Evolutionary conservation across 78 protist genomes (phyloP).

Genomic region (Parvularia atlantis): DNA sequence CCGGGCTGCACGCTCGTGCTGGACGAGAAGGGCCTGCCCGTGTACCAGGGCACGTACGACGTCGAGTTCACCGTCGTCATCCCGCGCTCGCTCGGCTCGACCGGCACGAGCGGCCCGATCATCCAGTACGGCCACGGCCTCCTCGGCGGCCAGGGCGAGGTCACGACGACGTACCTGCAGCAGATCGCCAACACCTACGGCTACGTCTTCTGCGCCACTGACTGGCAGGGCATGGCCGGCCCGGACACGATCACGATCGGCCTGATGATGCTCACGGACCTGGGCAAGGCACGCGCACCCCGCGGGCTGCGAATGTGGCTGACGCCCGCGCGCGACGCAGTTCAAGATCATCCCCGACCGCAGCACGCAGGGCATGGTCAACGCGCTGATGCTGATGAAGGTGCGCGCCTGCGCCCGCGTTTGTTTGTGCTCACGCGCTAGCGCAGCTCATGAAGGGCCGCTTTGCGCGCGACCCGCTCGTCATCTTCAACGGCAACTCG

Average conservation of each 20-base stretch:
- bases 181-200: background rate
- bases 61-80: constrained; percentile 5
- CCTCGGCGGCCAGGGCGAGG: background rate
- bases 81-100: background rate
- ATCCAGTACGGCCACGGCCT: constrained; percentile 10
- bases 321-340: too few species aligned
- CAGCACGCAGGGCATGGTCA: background rate
- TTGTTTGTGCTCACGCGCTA: background rate
- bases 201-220: background rate
- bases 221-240: constrained; percentile 3
- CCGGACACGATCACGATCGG: background rate
- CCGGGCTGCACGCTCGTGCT: background rate
- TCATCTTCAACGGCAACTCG: background rate
- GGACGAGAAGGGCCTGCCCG: background rate
- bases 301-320: too few species aligned
- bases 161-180: background rate
- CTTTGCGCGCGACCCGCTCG: background rate
- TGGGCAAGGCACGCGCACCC: too few species aligned
- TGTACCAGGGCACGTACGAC: background rate
- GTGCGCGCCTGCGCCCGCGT: background rate
- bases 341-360: constrained; percentile 3
- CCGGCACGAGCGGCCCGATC: background rate
- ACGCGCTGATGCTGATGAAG: background rate
- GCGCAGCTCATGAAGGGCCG: background rate
- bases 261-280: background rate